A percentile compares a stretch with the other conserved stretches of the same genome.
Conservation (phyloP, 2,329 filamentous ascomycete genomes). For the Colletotrichum sublineola region DNA sequence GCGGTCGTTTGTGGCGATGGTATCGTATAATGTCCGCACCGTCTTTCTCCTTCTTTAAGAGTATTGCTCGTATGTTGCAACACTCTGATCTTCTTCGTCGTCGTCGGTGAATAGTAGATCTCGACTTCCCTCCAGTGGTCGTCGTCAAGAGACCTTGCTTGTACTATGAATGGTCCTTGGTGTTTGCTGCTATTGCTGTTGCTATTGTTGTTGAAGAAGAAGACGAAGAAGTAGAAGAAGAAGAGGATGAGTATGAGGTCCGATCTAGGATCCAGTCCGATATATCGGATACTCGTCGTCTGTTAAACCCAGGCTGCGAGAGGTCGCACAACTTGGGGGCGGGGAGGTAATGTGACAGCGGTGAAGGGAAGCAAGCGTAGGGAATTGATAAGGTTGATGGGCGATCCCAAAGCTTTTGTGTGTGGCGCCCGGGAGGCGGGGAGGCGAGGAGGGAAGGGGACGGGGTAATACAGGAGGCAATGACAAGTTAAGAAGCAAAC, state of each 20-base stretch:
- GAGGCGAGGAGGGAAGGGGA: conserved; percentile 26
- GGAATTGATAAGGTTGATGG: conserved; percentile 38
- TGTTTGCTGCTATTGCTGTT: not conserved
- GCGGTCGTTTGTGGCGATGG: conserved; percentile 26
- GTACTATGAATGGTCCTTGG: conserved; percentile 2
- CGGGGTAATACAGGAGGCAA: conserved; percentile 38
- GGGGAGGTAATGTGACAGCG: conserved; percentile 34
- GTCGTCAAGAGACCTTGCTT: conserved; percentile 8
- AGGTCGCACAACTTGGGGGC: conserved; percentile 38
- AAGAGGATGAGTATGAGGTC: conserved; percentile 14
- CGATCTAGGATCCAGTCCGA: conserved; percentile 42
- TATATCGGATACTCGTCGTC: conserved; percentile 42
- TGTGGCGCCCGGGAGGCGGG: conserved; percentile 40
- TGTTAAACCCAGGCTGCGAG: conserved; percentile 37
- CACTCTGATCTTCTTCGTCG: not conserved
- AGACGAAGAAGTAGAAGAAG: not conserved
- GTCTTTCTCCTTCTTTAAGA: not conserved
- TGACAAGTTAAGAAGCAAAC: conserved; percentile 42
- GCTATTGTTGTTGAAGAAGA: conserved; percentile 1
- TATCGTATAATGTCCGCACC: not conserved
- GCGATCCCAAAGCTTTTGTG: conserved; percentile 42
- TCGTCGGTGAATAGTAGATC: not conserved
- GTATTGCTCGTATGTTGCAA: not conserved
- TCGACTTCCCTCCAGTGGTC: not conserved
- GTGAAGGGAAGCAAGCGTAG: conserved; percentile 19